These are phyloP conservation scores for Gossypium turneri DNA, from an alignment of 345 rosid species.

Conservation along the genomic window DNA sequence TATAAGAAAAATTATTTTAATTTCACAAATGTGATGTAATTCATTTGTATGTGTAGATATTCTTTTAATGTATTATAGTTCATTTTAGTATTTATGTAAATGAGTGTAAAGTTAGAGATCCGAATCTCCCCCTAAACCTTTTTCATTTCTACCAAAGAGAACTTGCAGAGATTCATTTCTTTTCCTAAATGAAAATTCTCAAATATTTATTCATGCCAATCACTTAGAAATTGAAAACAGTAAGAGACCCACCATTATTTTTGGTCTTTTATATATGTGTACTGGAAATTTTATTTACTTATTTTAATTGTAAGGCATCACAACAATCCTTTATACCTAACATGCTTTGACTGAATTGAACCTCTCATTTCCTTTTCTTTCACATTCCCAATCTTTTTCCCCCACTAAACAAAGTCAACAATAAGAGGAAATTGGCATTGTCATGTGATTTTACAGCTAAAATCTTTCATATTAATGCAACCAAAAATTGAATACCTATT, in stretches of 20 bases:
- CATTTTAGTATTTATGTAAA: too few species aligned
- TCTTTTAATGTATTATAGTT: too few species aligned
- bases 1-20: too few species aligned
- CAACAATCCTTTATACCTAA: background rate
- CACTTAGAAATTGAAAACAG: background rate
- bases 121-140: background rate
- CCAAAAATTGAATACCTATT: background rate
- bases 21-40: too few species aligned
- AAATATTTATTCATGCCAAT: too few species aligned
- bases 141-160: too few species aligned
- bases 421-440: slow-evolving; percentile 3
- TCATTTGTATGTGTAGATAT: too few species aligned
- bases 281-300: too few species aligned
- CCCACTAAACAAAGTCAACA: slow-evolving; percentile 12
- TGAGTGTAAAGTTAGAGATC: too few species aligned
- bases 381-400: background rate
- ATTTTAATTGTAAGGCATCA: background rate
- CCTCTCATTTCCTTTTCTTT: slow-evolving; percentile 13
- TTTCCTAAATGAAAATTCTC: background rate
- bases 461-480: background rate
- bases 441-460: background rate
- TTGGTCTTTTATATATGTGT: background rate
- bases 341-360: slow-evolving; percentile 7
- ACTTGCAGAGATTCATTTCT: background rate
- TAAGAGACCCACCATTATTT: background rate